These are phyloP conservation scores for Sungouiozyma ichnusensis DNA, from an alignment of 805 yeast species.

Conservation along the genomic window DNA sequence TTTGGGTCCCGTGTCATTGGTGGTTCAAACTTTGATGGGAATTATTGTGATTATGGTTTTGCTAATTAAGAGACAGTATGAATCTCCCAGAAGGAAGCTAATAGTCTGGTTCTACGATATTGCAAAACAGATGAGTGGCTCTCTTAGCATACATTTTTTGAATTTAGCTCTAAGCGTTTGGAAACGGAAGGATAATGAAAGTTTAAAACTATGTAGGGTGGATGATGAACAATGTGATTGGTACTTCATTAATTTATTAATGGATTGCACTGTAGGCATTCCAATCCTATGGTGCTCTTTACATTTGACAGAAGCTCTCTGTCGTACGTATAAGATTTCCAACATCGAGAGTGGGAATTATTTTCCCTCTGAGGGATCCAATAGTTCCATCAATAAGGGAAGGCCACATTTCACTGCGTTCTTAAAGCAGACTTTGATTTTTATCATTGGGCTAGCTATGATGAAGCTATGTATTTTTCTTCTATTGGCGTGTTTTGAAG, in stretches of 20 bases:
- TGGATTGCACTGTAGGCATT: conserved; percentile 92
- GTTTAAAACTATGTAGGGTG: conserved; percentile 14
- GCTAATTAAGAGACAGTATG: conserved; percentile 65
- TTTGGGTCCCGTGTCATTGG: conserved; percentile 76
- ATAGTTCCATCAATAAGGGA: conserved; percentile 47
- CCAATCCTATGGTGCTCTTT: conserved; percentile 61
- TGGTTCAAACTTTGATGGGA: conserved; percentile 72
- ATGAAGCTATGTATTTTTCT: conserved; percentile 57
- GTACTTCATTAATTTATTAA: conserved; percentile 79
- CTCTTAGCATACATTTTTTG: conserved; percentile 70
- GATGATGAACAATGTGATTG: conserved; percentile 80
- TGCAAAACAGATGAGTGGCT: conserved; percentile 80
- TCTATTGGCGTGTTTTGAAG: conserved; percentile 52
- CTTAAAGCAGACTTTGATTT: conserved; percentile 59
- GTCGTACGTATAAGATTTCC: conserved; percentile 19
- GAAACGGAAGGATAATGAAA: conserved; percentile 27
- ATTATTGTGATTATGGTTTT: conserved; percentile 63
- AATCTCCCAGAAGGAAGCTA: conserved; percentile 81
- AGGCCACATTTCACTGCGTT: conserved; percentile 58
- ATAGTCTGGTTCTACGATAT: conserved; percentile 85
- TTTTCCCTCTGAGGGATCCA: conserved; percentile 7
- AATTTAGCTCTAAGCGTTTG: conserved; percentile 64
- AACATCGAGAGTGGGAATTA: conserved; percentile 41
- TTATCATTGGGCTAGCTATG: conserved; percentile 47
- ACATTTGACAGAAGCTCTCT: conserved; percentile 39